These are phyloP conservation scores for Penicillium salamii DNA, from an alignment of 495 filamentous ascomycete genomes.

Conservation along the genomic window DNA sequence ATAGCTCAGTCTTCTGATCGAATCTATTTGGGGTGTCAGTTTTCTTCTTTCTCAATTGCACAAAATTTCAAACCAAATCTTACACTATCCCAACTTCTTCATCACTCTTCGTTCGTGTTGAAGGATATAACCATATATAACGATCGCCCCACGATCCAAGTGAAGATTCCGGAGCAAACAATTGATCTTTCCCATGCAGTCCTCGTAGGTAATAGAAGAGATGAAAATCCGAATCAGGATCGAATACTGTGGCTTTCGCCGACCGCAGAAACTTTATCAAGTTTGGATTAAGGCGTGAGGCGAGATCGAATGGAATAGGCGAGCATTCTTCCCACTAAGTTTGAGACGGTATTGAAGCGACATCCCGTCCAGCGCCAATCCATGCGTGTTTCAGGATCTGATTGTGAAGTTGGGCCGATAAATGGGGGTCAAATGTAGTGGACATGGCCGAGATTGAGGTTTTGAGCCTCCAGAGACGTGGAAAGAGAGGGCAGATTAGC, in stretches of 20 bases:
- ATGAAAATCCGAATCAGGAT: slow-evolving; percentile 5
- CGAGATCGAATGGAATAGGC: slow-evolving; percentile 10
- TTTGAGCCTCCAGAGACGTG: too few species aligned
- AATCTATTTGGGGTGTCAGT: slow-evolving; percentile 8
- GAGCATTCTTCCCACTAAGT: slow-evolving; percentile 15
- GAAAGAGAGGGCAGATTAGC: too few species aligned
- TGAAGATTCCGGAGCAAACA: neutral
- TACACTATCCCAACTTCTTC: slow-evolving; percentile 14
- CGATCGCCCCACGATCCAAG: slow-evolving; percentile 7
- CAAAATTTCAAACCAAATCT: neutral
- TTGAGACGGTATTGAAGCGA: slow-evolving; percentile 10
- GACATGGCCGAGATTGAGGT: neutral
- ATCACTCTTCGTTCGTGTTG: slow-evolving; percentile 5
- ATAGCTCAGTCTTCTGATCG: slow-evolving; percentile 11
- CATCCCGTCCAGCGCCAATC: slow-evolving; percentile 11
- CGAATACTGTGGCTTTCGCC: slow-evolving; percentile 3
- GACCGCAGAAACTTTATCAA: slow-evolving; percentile 7
- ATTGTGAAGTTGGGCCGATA: slow-evolving; percentile 15
- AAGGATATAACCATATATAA: slow-evolving; percentile 5
- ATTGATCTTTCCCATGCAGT: neutral
- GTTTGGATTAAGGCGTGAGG: slow-evolving; percentile 11
- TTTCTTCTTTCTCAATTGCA: neutral
- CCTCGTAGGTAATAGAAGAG: slow-evolving; percentile 9
- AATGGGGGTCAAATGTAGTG: slow-evolving; percentile 2
- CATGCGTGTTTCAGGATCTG: slow-evolving; percentile 10